Conservation (phyloP, 2,329 filamentous ascomycete genomes). For the Exutisphaerella laricina region DNA sequence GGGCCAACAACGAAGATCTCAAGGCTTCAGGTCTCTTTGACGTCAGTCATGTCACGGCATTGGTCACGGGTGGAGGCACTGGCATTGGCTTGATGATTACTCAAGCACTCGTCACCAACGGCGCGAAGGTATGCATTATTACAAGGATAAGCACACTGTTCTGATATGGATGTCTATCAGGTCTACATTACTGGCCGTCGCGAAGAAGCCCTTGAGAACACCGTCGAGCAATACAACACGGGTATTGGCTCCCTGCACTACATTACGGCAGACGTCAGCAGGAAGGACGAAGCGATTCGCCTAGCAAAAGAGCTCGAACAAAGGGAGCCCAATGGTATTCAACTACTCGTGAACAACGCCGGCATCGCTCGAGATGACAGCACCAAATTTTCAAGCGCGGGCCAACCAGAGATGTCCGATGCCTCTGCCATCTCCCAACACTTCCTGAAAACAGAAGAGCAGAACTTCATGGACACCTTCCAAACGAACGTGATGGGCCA, state of each 20-base stretch:
- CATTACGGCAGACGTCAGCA: constrained; percentile 45
- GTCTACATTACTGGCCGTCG: constrained; percentile 46
- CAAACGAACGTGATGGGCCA: constrained; percentile 47
- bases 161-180: no score
- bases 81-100: constrained; percentile 39
- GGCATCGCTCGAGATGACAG: constrained; percentile 49
- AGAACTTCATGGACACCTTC: constrained; percentile 48
- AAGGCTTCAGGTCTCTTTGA: constrained; percentile 42
- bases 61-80: constrained; percentile 44
- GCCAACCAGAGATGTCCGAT: constrained; percentile 45
- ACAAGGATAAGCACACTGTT: no score
- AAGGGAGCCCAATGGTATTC: constrained; percentile 49
- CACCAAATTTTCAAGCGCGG: constrained; percentile 45
- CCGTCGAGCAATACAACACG: constrained; percentile 43
- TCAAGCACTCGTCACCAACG: constrained; percentile 34
- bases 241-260: constrained; percentile 39
- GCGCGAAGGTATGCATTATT: constrained; percentile 41
- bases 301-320: constrained; percentile 38
- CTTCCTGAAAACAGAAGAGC: constrained; percentile 44
- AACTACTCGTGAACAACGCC: constrained; percentile 52
- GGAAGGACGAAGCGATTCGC: constrained; percentile 45
- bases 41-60: constrained; percentile 41
- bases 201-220: constrained; percentile 40
- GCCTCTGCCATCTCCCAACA: constrained; percentile 47
- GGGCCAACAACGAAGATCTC: constrained; percentile 34